Evolutionary conservation across 2,329 filamentous ascomycete species (phyloP).

Genomic region (Parastagonospora avenae): DNA sequence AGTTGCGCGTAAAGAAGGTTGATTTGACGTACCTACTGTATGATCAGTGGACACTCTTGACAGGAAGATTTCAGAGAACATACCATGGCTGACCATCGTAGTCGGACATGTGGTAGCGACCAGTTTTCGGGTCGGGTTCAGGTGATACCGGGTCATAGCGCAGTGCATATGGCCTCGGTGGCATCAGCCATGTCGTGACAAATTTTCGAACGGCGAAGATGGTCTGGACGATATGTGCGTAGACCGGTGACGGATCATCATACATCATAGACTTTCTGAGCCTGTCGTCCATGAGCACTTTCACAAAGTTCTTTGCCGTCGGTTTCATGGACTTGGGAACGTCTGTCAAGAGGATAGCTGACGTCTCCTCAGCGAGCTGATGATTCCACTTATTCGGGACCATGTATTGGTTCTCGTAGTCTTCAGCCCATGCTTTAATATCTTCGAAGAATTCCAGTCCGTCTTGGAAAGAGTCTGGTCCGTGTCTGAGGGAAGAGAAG

Average conservation of each 20-base stretch:
- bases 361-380: slow-evolving; percentile 61
- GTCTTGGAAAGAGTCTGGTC: slow-evolving; percentile 49
- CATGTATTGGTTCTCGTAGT: slow-evolving; percentile 67
- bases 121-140: slow-evolving; percentile 54
- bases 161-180: slow-evolving; percentile 58
- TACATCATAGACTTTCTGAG: slow-evolving; percentile 66
- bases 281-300: slow-evolving; percentile 67
- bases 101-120: slow-evolving; percentile 21
- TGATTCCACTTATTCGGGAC: slow-evolving; percentile 49
- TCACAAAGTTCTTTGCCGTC: slow-evolving; percentile 56
- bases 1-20: slow-evolving; percentile 21
- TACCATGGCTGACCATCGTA: slow-evolving; percentile 41
- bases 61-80: slow-evolving; percentile 31
- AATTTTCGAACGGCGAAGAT: slow-evolving; percentile 61
- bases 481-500: slow-evolving; percentile 52
- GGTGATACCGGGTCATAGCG: slow-evolving; percentile 47
- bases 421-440: slow-evolving; percentile 55
- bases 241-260: slow-evolving; percentile 42
- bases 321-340: slow-evolving; percentile 56
- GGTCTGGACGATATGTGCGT: slow-evolving; percentile 50
- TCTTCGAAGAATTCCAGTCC: slow-evolving; percentile 61
- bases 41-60: not conserved
- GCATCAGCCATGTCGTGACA: slow-evolving; percentile 61
- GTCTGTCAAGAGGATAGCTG: slow-evolving; percentile 65
- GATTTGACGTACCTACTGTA: slow-evolving; percentile 30